Evolutionary conservation across 2,329 filamentous ascomycete species (phyloP).

Genomic region (Thelonectria olida): DNA sequence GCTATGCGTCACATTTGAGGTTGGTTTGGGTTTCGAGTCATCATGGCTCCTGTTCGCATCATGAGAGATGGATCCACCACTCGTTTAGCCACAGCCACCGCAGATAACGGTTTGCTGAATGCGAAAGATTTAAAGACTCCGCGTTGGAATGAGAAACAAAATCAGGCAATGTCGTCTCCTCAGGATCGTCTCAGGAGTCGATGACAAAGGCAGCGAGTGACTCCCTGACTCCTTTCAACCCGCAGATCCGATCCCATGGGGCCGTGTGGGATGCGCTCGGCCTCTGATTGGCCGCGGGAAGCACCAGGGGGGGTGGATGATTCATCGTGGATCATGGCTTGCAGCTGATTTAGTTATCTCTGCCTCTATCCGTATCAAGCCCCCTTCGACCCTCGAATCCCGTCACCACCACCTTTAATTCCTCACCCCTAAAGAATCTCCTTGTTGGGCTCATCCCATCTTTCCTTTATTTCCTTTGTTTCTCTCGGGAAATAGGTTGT

Average conservation of each 20-base stretch:
- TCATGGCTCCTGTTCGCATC: constrained; percentile 3
- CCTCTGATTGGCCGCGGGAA: constrained; percentile 40
- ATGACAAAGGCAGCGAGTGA: too few species aligned
- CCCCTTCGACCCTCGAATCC: constrained; percentile 16
- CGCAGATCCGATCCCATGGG: constrained; percentile 22
- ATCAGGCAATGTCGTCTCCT: constrained; percentile 3
- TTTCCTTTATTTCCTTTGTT: neutral
- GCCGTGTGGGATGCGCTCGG: constrained; percentile 45
- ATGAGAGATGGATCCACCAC: neutral
- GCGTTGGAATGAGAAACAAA: neutral
- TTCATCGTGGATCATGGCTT: constrained; percentile 34
- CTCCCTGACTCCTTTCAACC: constrained; percentile 4
- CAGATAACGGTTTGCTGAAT: neutral
- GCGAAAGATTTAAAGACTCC: neutral
- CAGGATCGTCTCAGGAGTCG: too few species aligned
- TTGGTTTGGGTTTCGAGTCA: constrained; percentile 9
- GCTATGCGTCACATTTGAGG: neutral
- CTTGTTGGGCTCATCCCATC: neutral
- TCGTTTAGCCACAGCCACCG: neutral
- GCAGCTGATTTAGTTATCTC: constrained; percentile 10
- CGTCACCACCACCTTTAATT: constrained; percentile 15
- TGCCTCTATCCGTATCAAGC: too few species aligned
- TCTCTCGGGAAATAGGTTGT: neutral
- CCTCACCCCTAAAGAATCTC: constrained; percentile 1
- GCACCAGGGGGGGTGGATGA: constrained; percentile 27